phyloP scores from a whole-genome alignment of 2,329 filamentous ascomycete species.

The Ascosphaera pollenicola region DNA sequence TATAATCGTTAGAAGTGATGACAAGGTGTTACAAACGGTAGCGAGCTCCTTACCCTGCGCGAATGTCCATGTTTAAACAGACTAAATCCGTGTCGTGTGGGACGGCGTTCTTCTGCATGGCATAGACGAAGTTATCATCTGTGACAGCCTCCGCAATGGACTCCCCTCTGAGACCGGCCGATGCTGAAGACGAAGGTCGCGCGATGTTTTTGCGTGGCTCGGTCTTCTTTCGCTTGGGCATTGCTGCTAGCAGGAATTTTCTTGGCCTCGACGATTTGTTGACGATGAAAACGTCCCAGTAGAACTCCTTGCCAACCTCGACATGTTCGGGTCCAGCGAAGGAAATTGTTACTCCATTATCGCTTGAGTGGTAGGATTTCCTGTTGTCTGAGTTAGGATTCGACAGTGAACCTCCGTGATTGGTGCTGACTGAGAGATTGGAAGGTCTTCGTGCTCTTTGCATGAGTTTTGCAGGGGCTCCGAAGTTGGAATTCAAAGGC shows the following conservation, averaged over 20 bases:
- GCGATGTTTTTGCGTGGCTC: slow-evolving; percentile 20
- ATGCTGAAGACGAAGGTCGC: slow-evolving; percentile 24
- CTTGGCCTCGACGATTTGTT: slow-evolving; percentile 32
- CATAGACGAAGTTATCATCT: slow-evolving; percentile 33
- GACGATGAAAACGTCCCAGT: slow-evolving; percentile 35
- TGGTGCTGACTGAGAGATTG: slow-evolving; percentile 17
- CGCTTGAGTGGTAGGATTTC: slow-evolving; percentile 16
- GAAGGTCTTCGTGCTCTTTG: slow-evolving; percentile 23
- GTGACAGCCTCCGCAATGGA: slow-evolving; percentile 29
- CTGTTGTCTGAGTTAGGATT: slow-evolving; percentile 9
- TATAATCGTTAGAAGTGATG: neutral
- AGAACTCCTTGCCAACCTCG: slow-evolving; percentile 29
- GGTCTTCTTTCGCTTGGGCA: slow-evolving; percentile 26
- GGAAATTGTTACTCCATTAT: slow-evolving; percentile 30
- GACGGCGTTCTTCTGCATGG: slow-evolving; percentile 28
- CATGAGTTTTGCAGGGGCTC: slow-evolving; percentile 22
- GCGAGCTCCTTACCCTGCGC: slow-evolving; percentile 27
- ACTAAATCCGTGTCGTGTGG: slow-evolving; percentile 30
- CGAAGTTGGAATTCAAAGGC: slow-evolving; percentile 24
- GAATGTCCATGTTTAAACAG: slow-evolving; percentile 33
- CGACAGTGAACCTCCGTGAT: slow-evolving; percentile 5
- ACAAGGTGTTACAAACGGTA: neutral
- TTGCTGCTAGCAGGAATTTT: slow-evolving; percentile 31
- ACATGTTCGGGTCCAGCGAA: slow-evolving; percentile 30
- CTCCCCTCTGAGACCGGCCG: slow-evolving; percentile 12